Conservation (phyloP, 2,329 filamentous ascomycete species). For the Blastomyces emzantsi region DNA sequence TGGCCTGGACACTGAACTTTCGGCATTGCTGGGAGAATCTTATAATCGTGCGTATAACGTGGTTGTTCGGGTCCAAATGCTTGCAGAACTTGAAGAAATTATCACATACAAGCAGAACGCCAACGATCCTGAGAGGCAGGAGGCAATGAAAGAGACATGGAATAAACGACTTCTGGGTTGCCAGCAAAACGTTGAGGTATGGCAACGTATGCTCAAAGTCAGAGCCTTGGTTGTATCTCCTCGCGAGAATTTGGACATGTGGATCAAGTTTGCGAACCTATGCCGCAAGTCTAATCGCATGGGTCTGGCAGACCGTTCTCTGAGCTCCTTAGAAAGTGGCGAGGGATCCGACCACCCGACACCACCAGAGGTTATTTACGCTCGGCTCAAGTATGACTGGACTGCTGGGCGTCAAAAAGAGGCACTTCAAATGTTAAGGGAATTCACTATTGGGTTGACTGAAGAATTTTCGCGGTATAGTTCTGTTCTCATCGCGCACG, state of each 20-base stretch:
- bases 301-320: conserved; percentile 88
- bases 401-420: conserved; percentile 62
- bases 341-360: conserved; percentile 34
- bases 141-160: conserved; percentile 88
- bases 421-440: conserved; percentile 51
- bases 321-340: conserved; percentile 80
- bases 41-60: conserved; percentile 97
- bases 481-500: conserved; percentile 28
- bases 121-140: conserved; percentile 72
- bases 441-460: conserved; percentile 52
- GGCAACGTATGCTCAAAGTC: conserved; percentile 96
- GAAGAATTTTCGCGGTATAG: conserved; percentile 48
- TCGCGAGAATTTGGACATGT: conserved; percentile 94
- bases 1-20: conserved; percentile 89
- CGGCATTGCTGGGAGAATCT: conserved; percentile 92
- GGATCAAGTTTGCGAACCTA: conserved; percentile 98
- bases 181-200: conserved; percentile 94
- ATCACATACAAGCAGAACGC: conserved; percentile 92
- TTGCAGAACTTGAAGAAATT: conserved; percentile 95
- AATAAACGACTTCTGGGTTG: conserved; percentile 90
- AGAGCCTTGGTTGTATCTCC: conserved; percentile 86
- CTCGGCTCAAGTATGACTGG: conserved; percentile 97
- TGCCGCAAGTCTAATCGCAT: conserved; percentile 94
- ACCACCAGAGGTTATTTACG: conserved; percentile 78
- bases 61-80: conserved; percentile 98